Conservation (phyloP, 768 basidiomycete species). For the Tephrocybe sp. region DNA sequence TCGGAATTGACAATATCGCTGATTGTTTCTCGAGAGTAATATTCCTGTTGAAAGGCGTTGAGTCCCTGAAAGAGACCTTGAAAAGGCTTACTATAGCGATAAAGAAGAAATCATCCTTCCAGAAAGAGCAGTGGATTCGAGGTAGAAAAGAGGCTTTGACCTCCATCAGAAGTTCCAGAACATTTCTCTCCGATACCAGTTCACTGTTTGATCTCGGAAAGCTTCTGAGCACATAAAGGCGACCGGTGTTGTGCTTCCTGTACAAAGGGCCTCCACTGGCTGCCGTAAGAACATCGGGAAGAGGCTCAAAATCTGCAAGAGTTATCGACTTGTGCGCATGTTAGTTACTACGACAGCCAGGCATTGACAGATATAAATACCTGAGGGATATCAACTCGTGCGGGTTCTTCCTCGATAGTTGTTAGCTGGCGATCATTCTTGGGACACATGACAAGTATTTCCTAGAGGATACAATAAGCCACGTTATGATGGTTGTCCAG, state of each 20-base stretch:
- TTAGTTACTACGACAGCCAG: not conserved
- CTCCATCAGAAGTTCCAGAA: slow-evolving; percentile 33
- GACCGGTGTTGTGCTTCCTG: slow-evolving; percentile 28
- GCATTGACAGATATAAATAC: slow-evolving; percentile 11
- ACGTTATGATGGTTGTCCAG: not conserved
- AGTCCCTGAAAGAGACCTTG: not conserved
- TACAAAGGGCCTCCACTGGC: slow-evolving; percentile 16
- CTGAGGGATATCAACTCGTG: slow-evolving; percentile 18
- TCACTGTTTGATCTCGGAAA: slow-evolving; percentile 15
- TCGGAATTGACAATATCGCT: slow-evolving; percentile 26
- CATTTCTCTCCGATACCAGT: slow-evolving; percentile 29
- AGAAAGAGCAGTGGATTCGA: slow-evolving; percentile 36
- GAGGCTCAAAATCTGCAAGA: slow-evolving; percentile 34
- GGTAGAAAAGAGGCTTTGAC: slow-evolving; percentile 35
- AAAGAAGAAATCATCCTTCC: slow-evolving; percentile 34
- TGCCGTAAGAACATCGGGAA: slow-evolving; percentile 4
- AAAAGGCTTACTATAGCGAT: slow-evolving; percentile 34
- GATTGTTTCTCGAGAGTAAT: slow-evolving; percentile 29
- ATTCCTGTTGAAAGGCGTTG: slow-evolving; percentile 23
- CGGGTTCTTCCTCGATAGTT: slow-evolving; percentile 29
- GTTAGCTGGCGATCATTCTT: slow-evolving; percentile 29
- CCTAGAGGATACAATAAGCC: slow-evolving; percentile 25
- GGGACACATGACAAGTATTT: slow-evolving; percentile 44
- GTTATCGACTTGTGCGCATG: slow-evolving; percentile 16
- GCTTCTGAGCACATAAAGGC: slow-evolving; percentile 28